phyloP scores from a whole-genome alignment of 371 early-diverging fungal genomes.

The Sporodiniella umbellata region DNA sequence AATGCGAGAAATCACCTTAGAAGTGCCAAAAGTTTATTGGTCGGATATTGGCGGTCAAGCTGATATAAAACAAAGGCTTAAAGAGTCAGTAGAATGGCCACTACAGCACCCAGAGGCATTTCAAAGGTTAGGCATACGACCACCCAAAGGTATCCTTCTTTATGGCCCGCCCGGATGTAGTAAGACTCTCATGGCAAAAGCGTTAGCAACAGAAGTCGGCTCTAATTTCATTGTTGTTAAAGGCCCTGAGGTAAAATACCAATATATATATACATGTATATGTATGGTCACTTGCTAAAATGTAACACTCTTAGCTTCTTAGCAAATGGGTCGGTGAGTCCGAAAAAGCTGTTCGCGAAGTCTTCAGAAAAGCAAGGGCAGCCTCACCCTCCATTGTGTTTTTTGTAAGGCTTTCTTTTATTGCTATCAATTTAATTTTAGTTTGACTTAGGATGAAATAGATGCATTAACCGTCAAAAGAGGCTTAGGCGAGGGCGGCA shows the following conservation, averaged over 20 bases:
- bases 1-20: conserved; percentile 94
- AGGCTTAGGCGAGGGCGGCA: conserved; percentile 63
- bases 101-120: conserved; percentile 92
- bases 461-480: conserved; percentile 93
- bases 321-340: conserved; percentile 99
- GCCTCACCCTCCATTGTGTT: conserved; percentile 96
- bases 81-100: conserved; percentile 99
- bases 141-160: conserved; percentile 94
- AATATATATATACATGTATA: too few species aligned
- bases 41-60: conserved; percentile 97
- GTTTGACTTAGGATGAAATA: conserved; percentile 83
- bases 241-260: conserved; percentile 87
- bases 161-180: conserved; percentile 99
- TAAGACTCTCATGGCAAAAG: conserved; percentile 98
- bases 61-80: conserved; percentile 90
- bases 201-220: conserved; percentile 94
- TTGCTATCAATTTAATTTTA: neutral
- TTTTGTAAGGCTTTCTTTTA: conserved; percentile 63
- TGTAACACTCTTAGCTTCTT: conserved; percentile 64
- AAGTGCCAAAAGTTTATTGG: conserved; percentile 96
- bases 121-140: conserved; percentile 80
- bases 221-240: conserved; percentile 98
- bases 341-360: conserved; percentile 94
- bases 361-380: conserved; percentile 92
- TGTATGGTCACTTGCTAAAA: too few species aligned